Conservation (phyloP, 176 grass and related monocot genomes). For the Bonia amplexicaulis region DNA sequence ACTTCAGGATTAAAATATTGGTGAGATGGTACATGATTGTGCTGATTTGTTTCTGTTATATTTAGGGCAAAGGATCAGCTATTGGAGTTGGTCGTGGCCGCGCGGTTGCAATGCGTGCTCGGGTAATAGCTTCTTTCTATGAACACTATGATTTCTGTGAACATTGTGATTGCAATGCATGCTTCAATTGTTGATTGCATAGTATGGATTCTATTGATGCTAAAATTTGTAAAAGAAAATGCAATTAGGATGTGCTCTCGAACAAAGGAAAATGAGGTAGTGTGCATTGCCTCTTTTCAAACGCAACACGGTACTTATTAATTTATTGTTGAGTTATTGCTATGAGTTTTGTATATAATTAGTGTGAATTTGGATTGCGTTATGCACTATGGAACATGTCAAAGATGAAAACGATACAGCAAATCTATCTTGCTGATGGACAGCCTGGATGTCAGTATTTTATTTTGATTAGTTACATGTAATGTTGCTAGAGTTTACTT, state of each 20-base stretch:
- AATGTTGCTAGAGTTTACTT: background rate
- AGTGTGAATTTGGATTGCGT: background rate
- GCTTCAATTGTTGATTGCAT: background rate
- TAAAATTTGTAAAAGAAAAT: background rate
- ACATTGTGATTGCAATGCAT: background rate
- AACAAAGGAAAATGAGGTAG: background rate
- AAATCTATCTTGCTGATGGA: background rate
- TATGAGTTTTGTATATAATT: background rate
- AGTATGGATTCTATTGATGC: background rate
- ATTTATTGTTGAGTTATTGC: background rate
- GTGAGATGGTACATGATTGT: background rate
- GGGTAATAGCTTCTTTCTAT: constrained; percentile 30
- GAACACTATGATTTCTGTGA: background rate
- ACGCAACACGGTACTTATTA: background rate
- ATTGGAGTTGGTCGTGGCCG: constrained; percentile 66
- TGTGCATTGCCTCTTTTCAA: background rate
- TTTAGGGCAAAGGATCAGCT: constrained; percentile 66
- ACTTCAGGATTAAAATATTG: background rate
- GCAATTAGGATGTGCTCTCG: background rate
- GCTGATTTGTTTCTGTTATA: background rate
- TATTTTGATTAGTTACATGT: background rate
- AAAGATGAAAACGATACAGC: background rate
- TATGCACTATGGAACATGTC: background rate
- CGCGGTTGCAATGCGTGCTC: constrained; percentile 66
- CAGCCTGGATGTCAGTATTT: background rate